These are phyloP conservation scores for Alternaria sp. DNA, from an alignment of 2,329 filamentous ascomycete species.

Conservation along the genomic window DNA sequence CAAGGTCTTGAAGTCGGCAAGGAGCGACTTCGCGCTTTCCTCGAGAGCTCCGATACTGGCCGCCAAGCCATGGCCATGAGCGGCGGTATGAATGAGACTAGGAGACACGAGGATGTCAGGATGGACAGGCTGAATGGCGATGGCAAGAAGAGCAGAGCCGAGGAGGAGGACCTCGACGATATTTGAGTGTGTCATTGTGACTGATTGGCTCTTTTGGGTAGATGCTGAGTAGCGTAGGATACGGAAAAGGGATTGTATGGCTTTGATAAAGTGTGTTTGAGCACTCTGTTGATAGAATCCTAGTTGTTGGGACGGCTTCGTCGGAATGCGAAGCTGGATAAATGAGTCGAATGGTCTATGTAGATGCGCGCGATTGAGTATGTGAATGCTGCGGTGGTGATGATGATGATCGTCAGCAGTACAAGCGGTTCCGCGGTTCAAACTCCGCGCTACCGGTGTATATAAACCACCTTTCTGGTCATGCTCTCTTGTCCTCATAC, in stretches of 20 bases:
- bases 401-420: not conserved
- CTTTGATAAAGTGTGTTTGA: not conserved
- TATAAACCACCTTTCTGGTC: not conserved
- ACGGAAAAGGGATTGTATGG: not conserved
- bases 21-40: constrained; percentile 85
- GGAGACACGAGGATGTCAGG: constrained; percentile 32
- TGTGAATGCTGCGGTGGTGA: not conserved
- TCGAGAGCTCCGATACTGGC: constrained; percentile 85
- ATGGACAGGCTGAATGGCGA: constrained; percentile 52
- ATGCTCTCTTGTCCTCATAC: not conserved
- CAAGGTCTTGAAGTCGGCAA: constrained; percentile 93
- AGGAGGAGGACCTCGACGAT: constrained; percentile 44
- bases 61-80: constrained; percentile 80
- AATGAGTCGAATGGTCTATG: not conserved
- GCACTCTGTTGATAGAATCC: constrained; percentile 1
- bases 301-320: not conserved
- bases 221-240: not conserved
- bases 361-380: not conserved
- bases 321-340: not conserved
- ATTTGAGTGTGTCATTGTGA: constrained; percentile 30
- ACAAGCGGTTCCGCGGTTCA: not conserved
- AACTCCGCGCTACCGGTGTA: not conserved
- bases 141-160: constrained; percentile 49
- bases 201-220: not conserved
- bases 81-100: constrained; percentile 14